Evolutionary conservation across 140 eudicot species (phyloP).

Genomic region (Bidens hawaiensis): DNA sequence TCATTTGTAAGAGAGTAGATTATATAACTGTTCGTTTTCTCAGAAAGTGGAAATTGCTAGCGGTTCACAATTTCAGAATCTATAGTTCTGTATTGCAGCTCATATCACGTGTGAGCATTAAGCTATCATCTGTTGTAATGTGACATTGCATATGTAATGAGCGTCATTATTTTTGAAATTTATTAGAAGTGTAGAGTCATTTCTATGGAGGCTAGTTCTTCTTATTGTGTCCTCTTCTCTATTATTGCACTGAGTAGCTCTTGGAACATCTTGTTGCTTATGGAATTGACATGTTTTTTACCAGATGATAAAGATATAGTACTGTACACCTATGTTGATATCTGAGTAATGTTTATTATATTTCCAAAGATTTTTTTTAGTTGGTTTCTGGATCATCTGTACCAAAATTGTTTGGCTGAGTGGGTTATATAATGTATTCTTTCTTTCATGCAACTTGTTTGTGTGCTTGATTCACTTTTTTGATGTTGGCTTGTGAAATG

Average conservation of each 20-base stretch:
- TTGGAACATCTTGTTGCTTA: not conserved
- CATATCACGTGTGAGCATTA: not conserved
- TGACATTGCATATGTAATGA: not conserved
- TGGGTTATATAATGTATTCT: not conserved
- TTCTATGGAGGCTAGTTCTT: not conserved
- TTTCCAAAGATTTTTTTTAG: not conserved
- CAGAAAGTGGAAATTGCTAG: not conserved
- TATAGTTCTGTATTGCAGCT: not conserved
- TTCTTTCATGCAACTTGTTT: not conserved
- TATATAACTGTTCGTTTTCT: no score
- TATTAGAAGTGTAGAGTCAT: not conserved
- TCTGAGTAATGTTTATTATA: not conserved
- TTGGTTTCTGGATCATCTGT: not conserved
- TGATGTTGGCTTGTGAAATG: not conserved
- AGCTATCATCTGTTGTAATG: not conserved
- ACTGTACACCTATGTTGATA: no score
- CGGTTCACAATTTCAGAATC: constrained; percentile 5
- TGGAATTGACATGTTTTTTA: not conserved
- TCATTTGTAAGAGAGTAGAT: no score
- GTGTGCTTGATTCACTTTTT: not conserved
- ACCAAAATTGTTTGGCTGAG: not conserved
- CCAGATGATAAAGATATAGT: not conserved
- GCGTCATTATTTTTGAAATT: not conserved
- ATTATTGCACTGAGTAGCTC: constrained; percentile 1
- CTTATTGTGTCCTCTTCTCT: not conserved